Conservation (phyloP, 495 filamentous ascomycete species). For the Cenococcum geophilum region DNA sequence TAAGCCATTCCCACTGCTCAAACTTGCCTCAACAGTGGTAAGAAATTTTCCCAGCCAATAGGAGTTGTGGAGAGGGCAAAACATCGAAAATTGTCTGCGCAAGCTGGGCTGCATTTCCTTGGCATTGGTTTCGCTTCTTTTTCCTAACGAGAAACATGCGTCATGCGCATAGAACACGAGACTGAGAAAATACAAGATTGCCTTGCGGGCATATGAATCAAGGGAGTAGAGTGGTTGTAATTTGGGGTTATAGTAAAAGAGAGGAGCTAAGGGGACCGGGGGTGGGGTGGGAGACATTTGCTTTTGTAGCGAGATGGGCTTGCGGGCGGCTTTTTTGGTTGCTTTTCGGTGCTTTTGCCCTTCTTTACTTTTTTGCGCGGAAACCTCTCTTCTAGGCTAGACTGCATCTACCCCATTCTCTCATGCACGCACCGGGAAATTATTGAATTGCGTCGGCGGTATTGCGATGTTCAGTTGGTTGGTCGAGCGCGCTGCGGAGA, state of each 20-base stretch:
- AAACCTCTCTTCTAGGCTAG: neutral
- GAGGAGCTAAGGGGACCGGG: neutral
- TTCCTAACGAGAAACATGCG: neutral
- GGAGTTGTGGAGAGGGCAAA: neutral
- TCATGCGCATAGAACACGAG: neutral
- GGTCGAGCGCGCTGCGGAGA: no score
- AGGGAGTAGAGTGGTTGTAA: neutral
- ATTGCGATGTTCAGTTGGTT: no score
- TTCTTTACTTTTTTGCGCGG: no score
- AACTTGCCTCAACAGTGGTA: neutral
- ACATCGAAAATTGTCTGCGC: neutral
- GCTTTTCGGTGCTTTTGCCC: neutral
- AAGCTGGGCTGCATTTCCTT: no score
- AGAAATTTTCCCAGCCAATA: no score
- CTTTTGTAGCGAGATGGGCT: neutral
- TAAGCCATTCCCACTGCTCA: no score
- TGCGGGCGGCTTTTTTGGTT: neutral
- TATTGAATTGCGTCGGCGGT: neutral
- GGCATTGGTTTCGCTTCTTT: no score
- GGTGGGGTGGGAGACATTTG: neutral
- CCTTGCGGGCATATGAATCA: no score
- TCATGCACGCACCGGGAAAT: neutral
- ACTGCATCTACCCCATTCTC: neutral
- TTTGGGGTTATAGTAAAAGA: neutral
- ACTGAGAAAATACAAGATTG: neutral